Conservation (phyloP, 1,284 basidiomycete genomes). For the Ceratobasidium sp. region DNA sequence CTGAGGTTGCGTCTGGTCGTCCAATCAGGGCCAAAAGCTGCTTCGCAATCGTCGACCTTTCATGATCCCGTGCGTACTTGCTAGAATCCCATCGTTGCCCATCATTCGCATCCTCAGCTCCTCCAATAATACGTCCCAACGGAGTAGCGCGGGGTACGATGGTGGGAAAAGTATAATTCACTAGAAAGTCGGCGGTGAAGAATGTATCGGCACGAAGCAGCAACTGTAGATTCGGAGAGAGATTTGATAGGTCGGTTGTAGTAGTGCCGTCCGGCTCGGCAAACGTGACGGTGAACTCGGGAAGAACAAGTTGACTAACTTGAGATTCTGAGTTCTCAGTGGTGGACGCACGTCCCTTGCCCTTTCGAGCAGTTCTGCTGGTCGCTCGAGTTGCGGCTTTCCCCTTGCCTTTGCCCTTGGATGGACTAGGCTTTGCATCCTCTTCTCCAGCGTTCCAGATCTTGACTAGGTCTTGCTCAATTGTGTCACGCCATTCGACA, state of each 20-base stretch:
- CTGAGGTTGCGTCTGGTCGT: constrained; percentile 22
- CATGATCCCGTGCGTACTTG: background rate
- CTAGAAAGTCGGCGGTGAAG: background rate
- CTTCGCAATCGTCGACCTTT: background rate
- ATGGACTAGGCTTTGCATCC: no score
- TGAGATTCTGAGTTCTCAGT: no score
- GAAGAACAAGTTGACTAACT: no score
- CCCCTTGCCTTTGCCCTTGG: no score
- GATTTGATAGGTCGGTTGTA: background rate
- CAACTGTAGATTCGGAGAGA: constrained; percentile 4
- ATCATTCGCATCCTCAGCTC: background rate
- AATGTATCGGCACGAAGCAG: constrained; percentile 29
- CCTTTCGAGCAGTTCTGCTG: no score
- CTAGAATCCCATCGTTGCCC: constrained; percentile 2
- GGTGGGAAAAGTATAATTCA: background rate
- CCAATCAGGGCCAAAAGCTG: background rate
- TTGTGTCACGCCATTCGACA: constrained; percentile 1
- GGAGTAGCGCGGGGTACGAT: background rate
- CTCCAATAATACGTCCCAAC: background rate
- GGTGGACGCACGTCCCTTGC: no score
- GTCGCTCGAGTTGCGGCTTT: no score
- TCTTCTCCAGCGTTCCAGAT: background rate
- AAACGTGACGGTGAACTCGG: no score
- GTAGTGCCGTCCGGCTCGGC: background rate
- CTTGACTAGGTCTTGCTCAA: constrained; percentile 22